Conservation (phyloP, 805 yeast genomes). For the Saturnispora serradocipensis region DNA sequence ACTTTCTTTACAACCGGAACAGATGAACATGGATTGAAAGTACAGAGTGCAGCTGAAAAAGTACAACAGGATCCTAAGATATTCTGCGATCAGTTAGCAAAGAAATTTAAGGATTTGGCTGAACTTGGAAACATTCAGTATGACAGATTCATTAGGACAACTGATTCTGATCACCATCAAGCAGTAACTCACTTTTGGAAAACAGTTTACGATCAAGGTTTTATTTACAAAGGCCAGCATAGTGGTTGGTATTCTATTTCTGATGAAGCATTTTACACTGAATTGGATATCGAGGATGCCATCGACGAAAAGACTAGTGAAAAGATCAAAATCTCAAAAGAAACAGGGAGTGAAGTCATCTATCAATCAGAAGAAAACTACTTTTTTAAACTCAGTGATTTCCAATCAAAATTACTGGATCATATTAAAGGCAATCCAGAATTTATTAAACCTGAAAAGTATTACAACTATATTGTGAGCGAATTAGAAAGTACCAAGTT, state of each 20-base stretch:
- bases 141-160: conserved; percentile 82
- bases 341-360: conserved; percentile 67
- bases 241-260: conserved; percentile 92
- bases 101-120: conserved; percentile 59
- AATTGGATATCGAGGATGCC: conserved; percentile 51
- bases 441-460: conserved; percentile 59
- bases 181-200: conserved; percentile 70
- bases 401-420: conserved; percentile 45
- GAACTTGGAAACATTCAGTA: conserved; percentile 44
- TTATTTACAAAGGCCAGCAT: conserved; percentile 75
- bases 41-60: conserved; percentile 71
- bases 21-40: conserved; percentile 94
- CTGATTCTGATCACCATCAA: conserved; percentile 66
- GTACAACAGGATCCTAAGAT: conserved; percentile 43
- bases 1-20: conserved; percentile 78
- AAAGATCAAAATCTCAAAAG: conserved; percentile 38
- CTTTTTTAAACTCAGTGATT: conserved; percentile 65
- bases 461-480: conserved; percentile 42
- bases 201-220: conserved; percentile 45
- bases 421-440: conserved; percentile 39
- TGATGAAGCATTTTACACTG: conserved; percentile 92
- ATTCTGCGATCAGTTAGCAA: conserved; percentile 65
- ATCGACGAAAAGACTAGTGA: conserved; percentile 26
- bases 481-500: conserved; percentile 45
- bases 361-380: conserved; percentile 78